These are phyloP conservation scores for Ilex asprella DNA, from an alignment of 257 asterid genomes.

Conservation along the genomic window DNA sequence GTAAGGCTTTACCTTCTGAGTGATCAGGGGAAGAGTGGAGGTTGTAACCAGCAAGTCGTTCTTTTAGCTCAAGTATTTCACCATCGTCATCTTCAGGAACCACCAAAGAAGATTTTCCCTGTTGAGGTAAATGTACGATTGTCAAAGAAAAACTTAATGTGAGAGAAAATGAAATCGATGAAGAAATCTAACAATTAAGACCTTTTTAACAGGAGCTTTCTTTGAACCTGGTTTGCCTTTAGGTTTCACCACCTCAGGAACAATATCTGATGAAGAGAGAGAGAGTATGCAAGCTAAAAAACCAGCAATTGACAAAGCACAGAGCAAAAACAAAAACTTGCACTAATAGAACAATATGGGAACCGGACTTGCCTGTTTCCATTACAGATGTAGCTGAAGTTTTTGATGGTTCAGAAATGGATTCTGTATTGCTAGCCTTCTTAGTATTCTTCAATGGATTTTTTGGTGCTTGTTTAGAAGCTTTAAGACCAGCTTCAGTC, in stretches of 20 bases:
- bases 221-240: conserved; percentile 53
- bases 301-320: not conserved
- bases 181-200: conserved; percentile 7
- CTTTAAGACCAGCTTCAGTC: conserved; percentile 21
- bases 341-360: no score
- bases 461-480: conserved; percentile 28
- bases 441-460: conserved; percentile 46
- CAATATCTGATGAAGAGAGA: conserved; percentile 25
- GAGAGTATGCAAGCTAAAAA: not conserved
- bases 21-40: conserved; percentile 80
- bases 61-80: conserved; percentile 58
- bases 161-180: not conserved
- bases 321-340: not conserved
- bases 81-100: conserved; percentile 42
- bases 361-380: conserved; percentile 41
- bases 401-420: conserved; percentile 52
- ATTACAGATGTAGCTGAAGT: conserved; percentile 30
- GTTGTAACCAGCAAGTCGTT: conserved; percentile 80
- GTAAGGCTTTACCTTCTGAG: conserved; percentile 39
- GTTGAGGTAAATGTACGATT: conserved; percentile 16
- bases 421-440: conserved; percentile 39
- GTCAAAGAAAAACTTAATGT: not conserved
- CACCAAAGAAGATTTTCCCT: conserved; percentile 45
- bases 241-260: conserved; percentile 46
- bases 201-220: conserved; percentile 78